Evolutionary conservation across 495 filamentous ascomycete genomes (phyloP).

Genomic region (Neurospora sublineolata): DNA sequence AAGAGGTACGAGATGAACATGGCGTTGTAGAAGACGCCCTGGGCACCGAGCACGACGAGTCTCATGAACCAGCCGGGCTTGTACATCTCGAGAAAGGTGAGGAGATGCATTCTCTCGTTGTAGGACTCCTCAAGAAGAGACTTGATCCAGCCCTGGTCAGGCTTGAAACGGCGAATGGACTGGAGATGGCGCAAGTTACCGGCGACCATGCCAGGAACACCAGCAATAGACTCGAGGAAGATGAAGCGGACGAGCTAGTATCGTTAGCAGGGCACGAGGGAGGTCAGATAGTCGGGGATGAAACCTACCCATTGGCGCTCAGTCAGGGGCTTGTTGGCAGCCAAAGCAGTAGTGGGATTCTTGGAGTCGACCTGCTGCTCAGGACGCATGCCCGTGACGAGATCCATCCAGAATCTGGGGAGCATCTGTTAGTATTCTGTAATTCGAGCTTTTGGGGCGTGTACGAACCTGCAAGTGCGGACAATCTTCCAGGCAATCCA

Average conservation of each 20-base stretch:
- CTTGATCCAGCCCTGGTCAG: constrained; percentile 98
- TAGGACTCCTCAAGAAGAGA: constrained; percentile 87
- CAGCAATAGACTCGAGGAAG: constrained; percentile 90
- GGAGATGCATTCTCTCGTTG: constrained; percentile 93
- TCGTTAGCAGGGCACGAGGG: background rate
- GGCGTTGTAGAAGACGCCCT: constrained; percentile 85
- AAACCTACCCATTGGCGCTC: constrained; percentile 35
- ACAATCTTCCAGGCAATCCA: constrained; percentile 37
- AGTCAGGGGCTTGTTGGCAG: constrained; percentile 31
- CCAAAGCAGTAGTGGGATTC: constrained; percentile 33
- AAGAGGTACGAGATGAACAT: constrained; percentile 85
- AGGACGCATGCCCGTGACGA: constrained; percentile 32
- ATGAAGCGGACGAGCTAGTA: constrained; percentile 61
- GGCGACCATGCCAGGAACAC: constrained; percentile 92
- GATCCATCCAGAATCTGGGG: constrained; percentile 33
- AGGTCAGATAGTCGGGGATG: too few species aligned
- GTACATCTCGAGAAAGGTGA: constrained; percentile 88
- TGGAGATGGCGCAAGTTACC: constrained; percentile 85
- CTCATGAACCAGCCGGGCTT: constrained; percentile 89
- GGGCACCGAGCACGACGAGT: constrained; percentile 69
- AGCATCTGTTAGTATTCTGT: too few species aligned
- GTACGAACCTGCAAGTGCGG: constrained; percentile 18
- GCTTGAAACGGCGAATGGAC: constrained; percentile 68
- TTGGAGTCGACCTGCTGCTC: constrained; percentile 34
- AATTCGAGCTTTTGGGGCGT: too few species aligned